Conservation (phyloP, 768 basidiomycete species). For the Dictyophora rubrovolvata region DNA sequence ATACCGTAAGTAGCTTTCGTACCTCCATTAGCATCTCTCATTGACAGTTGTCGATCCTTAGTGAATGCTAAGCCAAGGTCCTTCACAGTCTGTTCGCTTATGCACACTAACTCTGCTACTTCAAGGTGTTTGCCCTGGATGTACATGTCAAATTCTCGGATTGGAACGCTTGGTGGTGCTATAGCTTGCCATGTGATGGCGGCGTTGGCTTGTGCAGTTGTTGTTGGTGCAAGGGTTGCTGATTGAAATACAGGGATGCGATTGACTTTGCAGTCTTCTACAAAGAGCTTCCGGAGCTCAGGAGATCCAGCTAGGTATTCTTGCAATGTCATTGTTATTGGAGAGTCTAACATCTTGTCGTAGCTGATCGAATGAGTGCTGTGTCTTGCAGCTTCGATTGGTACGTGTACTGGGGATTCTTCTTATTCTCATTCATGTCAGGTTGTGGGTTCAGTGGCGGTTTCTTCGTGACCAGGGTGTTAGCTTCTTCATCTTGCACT, state of each 20-base stretch:
- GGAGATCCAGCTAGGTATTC: not conserved
- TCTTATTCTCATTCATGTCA: too few species aligned
- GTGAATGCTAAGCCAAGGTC: not conserved
- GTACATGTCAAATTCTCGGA: not conserved
- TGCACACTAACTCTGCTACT: constrained; percentile 3
- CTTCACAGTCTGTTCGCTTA: not conserved
- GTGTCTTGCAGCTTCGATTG: not conserved
- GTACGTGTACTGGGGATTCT: not conserved
- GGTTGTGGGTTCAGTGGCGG: too few species aligned
- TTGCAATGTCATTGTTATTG: not conserved
- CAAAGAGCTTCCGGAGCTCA: not conserved
- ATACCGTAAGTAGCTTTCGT: not conserved
- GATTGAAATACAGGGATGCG: not conserved
- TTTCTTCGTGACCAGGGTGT: too few species aligned
- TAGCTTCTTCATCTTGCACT: too few species aligned
- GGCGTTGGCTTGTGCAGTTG: not conserved
- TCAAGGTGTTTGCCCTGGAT: not conserved
- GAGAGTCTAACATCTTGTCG: not conserved
- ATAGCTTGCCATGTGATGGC: not conserved
- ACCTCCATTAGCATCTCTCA: constrained; percentile 2
- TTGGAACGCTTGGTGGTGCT: not conserved
- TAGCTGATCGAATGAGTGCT: not conserved
- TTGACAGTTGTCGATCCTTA: not conserved
- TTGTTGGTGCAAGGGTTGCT: not conserved
- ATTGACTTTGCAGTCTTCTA: not conserved